These are phyloP conservation scores for Penicillium sp. DNA, from an alignment of 2,329 filamentous ascomycete species.

Conservation along the genomic window DNA sequence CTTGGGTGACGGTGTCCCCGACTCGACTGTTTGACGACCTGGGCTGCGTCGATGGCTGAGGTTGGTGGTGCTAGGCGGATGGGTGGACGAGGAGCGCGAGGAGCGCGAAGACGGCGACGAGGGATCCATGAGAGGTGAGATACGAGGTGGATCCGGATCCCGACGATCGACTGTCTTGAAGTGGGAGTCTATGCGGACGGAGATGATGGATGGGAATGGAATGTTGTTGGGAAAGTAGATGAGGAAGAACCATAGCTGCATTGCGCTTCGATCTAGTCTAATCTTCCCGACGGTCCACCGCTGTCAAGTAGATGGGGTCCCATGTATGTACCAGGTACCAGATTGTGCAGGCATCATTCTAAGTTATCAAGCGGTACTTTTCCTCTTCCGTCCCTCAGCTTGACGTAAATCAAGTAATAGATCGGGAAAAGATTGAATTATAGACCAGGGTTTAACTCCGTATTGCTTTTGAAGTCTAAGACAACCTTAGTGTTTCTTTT, in stretches of 20 bases:
- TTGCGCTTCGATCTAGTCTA: conserved; percentile 1
- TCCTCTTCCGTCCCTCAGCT: no score
- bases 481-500: no score
- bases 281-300: conserved; percentile 4
- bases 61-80: conserved; percentile 18
- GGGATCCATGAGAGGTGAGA: conserved; percentile 28
- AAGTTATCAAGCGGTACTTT: no score
- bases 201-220: conserved; percentile 1
- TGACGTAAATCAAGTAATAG: no score
- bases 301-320: background rate
- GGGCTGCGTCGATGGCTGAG: conserved; percentile 27
- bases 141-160: background rate
- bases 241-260: conserved; percentile 2
- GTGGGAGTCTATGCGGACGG: background rate
- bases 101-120: conserved; percentile 29
- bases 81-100: conserved; percentile 23
- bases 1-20: conserved; percentile 24
- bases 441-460: no score
- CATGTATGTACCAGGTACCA: background rate
- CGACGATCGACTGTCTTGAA: background rate
- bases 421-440: no score
- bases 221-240: conserved; percentile 1
- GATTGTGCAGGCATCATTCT: background rate
- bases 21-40: conserved; percentile 21
- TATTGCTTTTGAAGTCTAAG: no score